phyloP scores from a whole-genome alignment of 768 basidiomycete species.

The Suillus spraguei region DNA sequence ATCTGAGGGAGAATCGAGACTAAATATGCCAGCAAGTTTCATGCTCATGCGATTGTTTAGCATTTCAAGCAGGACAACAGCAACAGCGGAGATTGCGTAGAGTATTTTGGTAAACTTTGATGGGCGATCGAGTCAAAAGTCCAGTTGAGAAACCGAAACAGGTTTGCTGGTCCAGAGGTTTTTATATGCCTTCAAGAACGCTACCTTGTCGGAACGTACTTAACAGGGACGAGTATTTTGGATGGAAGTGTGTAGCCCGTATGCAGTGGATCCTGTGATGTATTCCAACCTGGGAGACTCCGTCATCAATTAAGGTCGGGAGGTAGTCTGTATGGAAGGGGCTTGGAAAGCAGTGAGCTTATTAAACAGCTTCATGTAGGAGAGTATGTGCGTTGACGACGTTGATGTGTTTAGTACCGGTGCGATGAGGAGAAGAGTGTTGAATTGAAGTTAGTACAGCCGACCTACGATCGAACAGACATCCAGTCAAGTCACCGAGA shows the following conservation, averaged over 20 bases:
- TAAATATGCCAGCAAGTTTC: constrained; percentile 31
- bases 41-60: constrained; percentile 35
- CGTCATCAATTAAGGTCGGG: constrained; percentile 13
- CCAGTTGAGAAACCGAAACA: constrained; percentile 1
- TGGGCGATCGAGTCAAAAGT: constrained; percentile 16
- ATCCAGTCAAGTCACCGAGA: too few relatives aligned
- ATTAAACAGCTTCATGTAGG: constrained; percentile 23
- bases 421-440: too few relatives aligned
- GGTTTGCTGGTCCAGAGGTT: constrained; percentile 6
- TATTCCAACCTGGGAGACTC: constrained; percentile 13
- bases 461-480: too few relatives aligned
- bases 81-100: constrained; percentile 23
- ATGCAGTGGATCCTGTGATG: constrained; percentile 21
- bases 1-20: constrained; percentile 25
- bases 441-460: too few relatives aligned
- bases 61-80: constrained; percentile 31
- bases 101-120: constrained; percentile 28
- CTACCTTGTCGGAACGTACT: constrained; percentile 23
- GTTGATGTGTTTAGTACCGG: too few relatives aligned
- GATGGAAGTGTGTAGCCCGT: constrained; percentile 11
- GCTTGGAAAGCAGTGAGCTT: constrained; percentile 26
- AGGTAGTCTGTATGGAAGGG: constrained; percentile 17
- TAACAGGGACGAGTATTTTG: constrained; percentile 19
- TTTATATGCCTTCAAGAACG: constrained; percentile 31
- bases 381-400: too few relatives aligned